Evolutionary conservation across 805 yeast species (phyloP).

Genomic region (Jamesozyma hellenica): DNA sequence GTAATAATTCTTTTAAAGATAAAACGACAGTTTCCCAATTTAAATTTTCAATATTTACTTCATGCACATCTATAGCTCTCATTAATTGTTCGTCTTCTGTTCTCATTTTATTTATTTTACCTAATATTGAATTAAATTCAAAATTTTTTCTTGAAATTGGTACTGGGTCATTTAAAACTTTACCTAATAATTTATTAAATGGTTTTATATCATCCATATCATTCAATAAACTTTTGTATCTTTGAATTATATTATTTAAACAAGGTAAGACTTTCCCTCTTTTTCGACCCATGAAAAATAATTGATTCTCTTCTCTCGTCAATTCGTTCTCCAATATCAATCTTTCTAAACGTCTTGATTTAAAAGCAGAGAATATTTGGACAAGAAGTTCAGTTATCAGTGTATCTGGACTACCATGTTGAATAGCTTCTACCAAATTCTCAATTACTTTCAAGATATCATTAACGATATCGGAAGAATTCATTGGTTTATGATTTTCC

Average conservation of each 20-base stretch:
- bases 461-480: conserved; percentile 32
- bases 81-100: conserved; percentile 31
- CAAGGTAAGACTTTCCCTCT: conserved; percentile 24
- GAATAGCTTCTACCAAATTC: conserved; percentile 55
- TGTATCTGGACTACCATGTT: conserved; percentile 60
- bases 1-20: conserved; percentile 22
- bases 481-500: conserved; percentile 17
- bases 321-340: conserved; percentile 51
- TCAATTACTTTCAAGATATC: conserved; percentile 40
- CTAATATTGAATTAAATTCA: conserved; percentile 20
- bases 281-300: conserved; percentile 15
- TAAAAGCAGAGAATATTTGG: conserved; percentile 42
- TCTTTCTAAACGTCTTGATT: conserved; percentile 41
- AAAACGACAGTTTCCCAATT: conserved; percentile 25
- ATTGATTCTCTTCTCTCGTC: conserved; percentile 29
- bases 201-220: conserved; percentile 10
- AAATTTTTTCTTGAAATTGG: background rate
- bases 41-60: conserved; percentile 14
- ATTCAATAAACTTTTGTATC: conserved; percentile 12
- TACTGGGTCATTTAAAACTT: conserved; percentile 10
- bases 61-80: conserved; percentile 26
- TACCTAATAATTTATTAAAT: conserved; percentile 24
- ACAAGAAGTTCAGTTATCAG: conserved; percentile 40
- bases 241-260: conserved; percentile 8
- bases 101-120: conserved; percentile 29